Base-by-base conservation (phyloP, 176 grass and related monocot species). In the Typha latifolia region DNA sequence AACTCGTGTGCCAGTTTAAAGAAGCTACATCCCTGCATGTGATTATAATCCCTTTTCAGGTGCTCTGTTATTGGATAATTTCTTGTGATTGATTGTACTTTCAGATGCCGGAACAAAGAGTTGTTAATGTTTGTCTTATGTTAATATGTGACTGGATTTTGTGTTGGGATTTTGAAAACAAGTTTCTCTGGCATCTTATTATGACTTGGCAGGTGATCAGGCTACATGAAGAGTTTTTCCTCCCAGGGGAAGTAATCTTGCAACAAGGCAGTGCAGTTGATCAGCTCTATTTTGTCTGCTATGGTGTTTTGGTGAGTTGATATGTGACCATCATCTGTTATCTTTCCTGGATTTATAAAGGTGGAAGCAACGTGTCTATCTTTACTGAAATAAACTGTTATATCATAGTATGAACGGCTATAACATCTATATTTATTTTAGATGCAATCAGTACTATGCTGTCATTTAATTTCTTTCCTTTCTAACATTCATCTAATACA, bases 271-370 rank as follows among this genome's bases (percentile, higher is more conserved):
- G 78, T 61, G 89, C 89, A 32, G 94, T 99, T 61, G 89, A 93
- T 64, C 94, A 99, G 65, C 49, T 99, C 19, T 99, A 99, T 76
- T 99, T 99, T 37, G 89, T 99, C 12, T 99, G 94, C 59, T 81
- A 93, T 51, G 94, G 94, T 62, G 8, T 26, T 5, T 74, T 99
- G 81, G 94, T 99, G 77, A 67, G 85, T 68, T 80, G 4, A 66
- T 62, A 20, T 3, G 14, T 63, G 51, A 19, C 32, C n/a, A 49
- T 20, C 20, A 67, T 1, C 29, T 62, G 21, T 14, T 22, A 12
- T 57, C 16, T 12, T 10, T 72, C 51, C 10, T 9, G 4, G 19
- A 57, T 10, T 57, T 57, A 18, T 57, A 57, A 20, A 57, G 9
- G 15, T 11, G 34, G 34, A 37, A 37, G 5, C 4, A 37, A 6